Conservation (phyloP, 2,329 filamentous ascomycete species). For the Ophiocordyceps sinensis region DNA sequence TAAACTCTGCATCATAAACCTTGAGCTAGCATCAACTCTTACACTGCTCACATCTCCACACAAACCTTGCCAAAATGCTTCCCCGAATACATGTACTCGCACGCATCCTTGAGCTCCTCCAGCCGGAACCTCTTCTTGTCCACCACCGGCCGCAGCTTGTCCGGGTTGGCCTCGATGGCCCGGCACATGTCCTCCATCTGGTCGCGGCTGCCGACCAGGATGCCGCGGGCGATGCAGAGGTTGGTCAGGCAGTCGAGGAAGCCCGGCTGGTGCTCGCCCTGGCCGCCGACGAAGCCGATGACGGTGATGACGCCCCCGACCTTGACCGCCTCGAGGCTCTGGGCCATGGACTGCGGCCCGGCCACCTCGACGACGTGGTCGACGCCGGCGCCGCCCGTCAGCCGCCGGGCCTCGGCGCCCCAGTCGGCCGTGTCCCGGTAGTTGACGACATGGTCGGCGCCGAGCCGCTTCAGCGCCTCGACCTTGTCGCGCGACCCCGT, state of each 20-base stretch:
- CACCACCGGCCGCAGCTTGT: conserved; percentile 29
- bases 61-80: conserved; percentile 26
- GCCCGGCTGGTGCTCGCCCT: conserved; percentile 12
- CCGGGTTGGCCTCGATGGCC: conserved; percentile 31
- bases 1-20: too few relatives aligned
- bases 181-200: conserved; percentile 38
- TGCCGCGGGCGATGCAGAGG: conserved; percentile 27
- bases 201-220: conserved; percentile 28
- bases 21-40: too few relatives aligned
- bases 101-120: conserved; percentile 29
- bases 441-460: conserved; percentile 35
- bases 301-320: conserved; percentile 30
- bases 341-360: conserved; percentile 25
- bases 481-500: conserved; percentile 31
- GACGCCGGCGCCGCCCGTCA: conserved; percentile 29
- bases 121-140: conserved; percentile 29
- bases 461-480: conserved; percentile 26
- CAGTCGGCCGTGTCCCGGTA: conserved; percentile 30
- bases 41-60: conserved; percentile 13
- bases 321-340: conserved; percentile 30
- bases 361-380: conserved; percentile 35
- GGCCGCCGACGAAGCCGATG: conserved; percentile 21
- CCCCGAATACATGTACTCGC: conserved; percentile 22
- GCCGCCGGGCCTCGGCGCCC: conserved; percentile 27
- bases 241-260: conserved; percentile 18